These are phyloP conservation scores for Dactylellina cionopaga DNA, from an alignment of 2,329 filamentous ascomycete species.

Conservation along the genomic window DNA sequence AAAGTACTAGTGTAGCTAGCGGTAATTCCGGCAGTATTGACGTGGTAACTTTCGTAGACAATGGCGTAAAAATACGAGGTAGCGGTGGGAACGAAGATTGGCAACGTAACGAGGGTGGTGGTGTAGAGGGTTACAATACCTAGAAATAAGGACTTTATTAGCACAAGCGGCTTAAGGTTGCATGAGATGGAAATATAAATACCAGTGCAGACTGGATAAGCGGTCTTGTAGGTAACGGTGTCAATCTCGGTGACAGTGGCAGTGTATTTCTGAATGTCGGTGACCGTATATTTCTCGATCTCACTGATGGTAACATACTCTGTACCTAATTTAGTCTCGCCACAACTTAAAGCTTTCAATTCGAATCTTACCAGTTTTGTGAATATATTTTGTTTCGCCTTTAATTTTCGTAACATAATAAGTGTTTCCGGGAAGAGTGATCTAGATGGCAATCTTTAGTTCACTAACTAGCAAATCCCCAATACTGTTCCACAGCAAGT, in stretches of 20 bases:
- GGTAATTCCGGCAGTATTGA: constrained; percentile 11
- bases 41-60: constrained; percentile 24
- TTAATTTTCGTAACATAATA: constrained; percentile 31
- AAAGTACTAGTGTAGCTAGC: constrained; percentile 4
- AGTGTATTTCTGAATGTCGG: constrained; percentile 1
- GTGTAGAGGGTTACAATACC: constrained; percentile 14
- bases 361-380: constrained; percentile 19
- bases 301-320: constrained; percentile 33
- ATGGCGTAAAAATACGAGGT: constrained; percentile 15
- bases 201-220: constrained; percentile 18
- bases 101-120: constrained; percentile 1
- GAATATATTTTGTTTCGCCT: constrained; percentile 39
- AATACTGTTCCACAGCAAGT: not conserved
- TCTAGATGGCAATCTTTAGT: not conserved
- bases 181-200: not conserved
- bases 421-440: constrained; percentile 26
- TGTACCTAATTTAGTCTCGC: not conserved
- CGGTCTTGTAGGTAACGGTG: constrained; percentile 22
- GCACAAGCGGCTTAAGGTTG: not conserved
- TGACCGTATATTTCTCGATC: constrained; percentile 12
- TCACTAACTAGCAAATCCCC: not conserved
- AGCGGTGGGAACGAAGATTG: constrained; percentile 16
- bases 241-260: constrained; percentile 22
- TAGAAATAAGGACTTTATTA: not conserved
- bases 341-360: not conserved